These are phyloP conservation scores for Aquilaria malaccensis DNA, from an alignment of 345 rosid genomes.

Conservation along the genomic window DNA sequence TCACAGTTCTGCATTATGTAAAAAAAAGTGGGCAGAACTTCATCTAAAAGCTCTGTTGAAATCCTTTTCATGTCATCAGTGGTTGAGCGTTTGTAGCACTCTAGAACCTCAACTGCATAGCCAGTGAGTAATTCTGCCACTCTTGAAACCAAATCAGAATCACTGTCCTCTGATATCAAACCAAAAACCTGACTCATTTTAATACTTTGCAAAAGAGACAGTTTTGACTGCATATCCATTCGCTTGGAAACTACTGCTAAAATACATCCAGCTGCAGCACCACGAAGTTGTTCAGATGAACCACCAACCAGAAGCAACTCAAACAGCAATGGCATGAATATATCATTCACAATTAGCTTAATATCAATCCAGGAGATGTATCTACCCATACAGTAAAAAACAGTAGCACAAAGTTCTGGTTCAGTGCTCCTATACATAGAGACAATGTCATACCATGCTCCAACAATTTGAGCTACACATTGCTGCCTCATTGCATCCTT, in stretches of 20 bases:
- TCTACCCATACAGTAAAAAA: constrained; percentile 78
- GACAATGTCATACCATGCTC: constrained; percentile 80
- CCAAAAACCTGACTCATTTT: constrained; percentile 60
- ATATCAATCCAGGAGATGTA: constrained; percentile 94
- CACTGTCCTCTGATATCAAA: constrained; percentile 49
- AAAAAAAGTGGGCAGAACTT: constrained; percentile 82
- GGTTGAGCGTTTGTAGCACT: constrained; percentile 66
- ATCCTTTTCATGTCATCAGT: constrained; percentile 49
- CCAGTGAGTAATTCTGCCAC: constrained; percentile 71
- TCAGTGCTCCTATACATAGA: constrained; percentile 54
- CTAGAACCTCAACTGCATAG: constrained; percentile 77
- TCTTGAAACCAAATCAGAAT: constrained; percentile 55
- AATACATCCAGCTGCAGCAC: constrained; percentile 81
- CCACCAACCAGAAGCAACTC: constrained; percentile 64
- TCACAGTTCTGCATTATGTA: constrained; percentile 66
- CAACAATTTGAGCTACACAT: constrained; percentile 81
- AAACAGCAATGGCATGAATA: constrained; percentile 65
- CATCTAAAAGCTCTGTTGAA: constrained; percentile 65
- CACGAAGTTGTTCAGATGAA: constrained; percentile 57
- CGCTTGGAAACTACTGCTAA: constrained; percentile 82
- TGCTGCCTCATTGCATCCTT: constrained; percentile 98
- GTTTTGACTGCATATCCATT: constrained; percentile 73
- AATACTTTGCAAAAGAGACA: constrained; percentile 64
- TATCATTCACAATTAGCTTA: constrained; percentile 67
- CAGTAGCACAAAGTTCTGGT: constrained; percentile 55